Percentiles rank a stretch among this genome's conserved stretches.
Conservation (phyloP, 2,329 filamentous ascomycete species). For the Exophiala spinifera region DNA sequence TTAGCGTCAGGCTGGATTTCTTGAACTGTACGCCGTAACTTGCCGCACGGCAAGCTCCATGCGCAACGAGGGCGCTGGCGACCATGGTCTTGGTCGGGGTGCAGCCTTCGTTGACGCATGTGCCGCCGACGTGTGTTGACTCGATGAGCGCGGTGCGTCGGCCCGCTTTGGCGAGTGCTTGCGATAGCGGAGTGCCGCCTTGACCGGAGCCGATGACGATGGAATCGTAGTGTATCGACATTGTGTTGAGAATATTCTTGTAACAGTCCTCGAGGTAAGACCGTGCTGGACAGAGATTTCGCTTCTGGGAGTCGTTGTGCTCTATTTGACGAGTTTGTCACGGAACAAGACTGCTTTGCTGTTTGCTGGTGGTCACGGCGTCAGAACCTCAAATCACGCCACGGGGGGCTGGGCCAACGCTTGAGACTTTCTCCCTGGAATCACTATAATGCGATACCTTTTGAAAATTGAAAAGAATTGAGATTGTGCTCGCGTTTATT, state of each 20-base stretch:
- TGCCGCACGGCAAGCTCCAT: conserved; percentile 41
- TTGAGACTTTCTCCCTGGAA: background rate
- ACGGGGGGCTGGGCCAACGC: background rate
- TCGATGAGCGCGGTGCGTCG: conserved; percentile 50
- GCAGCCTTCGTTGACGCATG: conserved; percentile 56
- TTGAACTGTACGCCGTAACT: conserved; percentile 47
- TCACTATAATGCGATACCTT: background rate
- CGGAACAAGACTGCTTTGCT: background rate
- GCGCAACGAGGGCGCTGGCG: conserved; percentile 50
- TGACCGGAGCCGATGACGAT: conserved; percentile 56
- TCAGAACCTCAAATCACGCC: background rate
- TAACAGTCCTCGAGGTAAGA: background rate
- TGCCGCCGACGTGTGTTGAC: conserved; percentile 48
- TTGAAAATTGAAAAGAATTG: background rate
- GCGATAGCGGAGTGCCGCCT: conserved; percentile 50
- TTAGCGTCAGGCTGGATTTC: conserved; percentile 36
- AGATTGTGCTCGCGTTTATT: background rate
- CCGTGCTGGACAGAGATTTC: background rate
- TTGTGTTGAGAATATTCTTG: conserved; percentile 11
- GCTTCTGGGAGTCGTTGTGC: background rate
- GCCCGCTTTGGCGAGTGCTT: conserved; percentile 46
- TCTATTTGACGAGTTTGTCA: background rate
- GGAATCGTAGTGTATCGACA: conserved; percentile 36
- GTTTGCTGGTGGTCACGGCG: background rate
- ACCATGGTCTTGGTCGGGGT: conserved; percentile 59